phyloP scores from a whole-genome alignment of 2,329 filamentous ascomycete genomes.

The Septoria linicola region DNA sequence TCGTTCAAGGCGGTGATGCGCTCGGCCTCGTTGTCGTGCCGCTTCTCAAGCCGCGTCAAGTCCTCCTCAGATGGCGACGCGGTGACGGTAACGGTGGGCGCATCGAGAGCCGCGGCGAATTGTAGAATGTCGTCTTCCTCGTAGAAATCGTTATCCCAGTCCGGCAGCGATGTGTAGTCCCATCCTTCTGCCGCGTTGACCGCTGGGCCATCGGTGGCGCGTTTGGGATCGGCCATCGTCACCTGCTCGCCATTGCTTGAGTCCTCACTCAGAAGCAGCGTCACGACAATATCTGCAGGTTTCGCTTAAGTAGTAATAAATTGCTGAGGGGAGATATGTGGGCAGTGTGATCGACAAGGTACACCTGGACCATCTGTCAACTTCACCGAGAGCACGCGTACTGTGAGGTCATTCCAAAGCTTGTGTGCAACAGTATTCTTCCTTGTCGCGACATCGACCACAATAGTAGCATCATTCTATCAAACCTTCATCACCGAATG shows the following conservation, averaged over 20 bases:
- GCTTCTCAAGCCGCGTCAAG: slow-evolving; percentile 40
- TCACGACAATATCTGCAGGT: too few species aligned
- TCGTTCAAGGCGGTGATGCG: slow-evolving; percentile 92
- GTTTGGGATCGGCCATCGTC: slow-evolving; percentile 47
- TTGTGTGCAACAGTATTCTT: too few species aligned
- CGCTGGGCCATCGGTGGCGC: slow-evolving; percentile 54
- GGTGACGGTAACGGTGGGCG: slow-evolving; percentile 60
- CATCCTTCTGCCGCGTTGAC: slow-evolving; percentile 50
- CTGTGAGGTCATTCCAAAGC: too few species aligned
- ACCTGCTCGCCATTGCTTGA: not conserved
- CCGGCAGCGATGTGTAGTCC: slow-evolving; percentile 70
- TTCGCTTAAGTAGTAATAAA: too few species aligned
- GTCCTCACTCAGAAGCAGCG: too few species aligned
- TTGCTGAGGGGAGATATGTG: too few species aligned
- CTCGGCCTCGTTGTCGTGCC: slow-evolving; percentile 42
- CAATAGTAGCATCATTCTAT: too few species aligned
- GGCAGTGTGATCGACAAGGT: too few species aligned
- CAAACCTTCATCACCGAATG: too few species aligned
- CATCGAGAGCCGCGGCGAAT: slow-evolving; percentile 79
- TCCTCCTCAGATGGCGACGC: slow-evolving; percentile 61
- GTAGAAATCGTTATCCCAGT: slow-evolving; percentile 76
- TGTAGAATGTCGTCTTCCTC: slow-evolving; percentile 68
- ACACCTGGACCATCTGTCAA: too few species aligned
- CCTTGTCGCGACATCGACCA: too few species aligned
- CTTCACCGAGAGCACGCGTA: too few species aligned